Base-by-base conservation (phyloP, 495 filamentous ascomycete genomes). In the Xylaria venustula region DNA sequence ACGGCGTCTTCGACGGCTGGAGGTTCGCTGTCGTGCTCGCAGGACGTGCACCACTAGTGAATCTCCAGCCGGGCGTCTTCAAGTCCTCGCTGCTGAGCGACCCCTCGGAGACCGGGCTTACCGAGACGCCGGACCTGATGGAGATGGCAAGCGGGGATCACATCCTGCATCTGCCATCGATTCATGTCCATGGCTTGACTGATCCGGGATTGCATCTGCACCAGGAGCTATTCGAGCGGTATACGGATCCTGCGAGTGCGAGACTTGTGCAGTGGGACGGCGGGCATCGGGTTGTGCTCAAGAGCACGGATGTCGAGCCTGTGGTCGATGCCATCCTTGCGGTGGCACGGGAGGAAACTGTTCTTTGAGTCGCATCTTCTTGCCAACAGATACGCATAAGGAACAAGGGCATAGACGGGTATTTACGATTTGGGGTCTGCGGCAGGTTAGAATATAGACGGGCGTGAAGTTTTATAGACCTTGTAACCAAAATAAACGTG, bases 181-280 rank as follows among this genome's bases (percentile, higher is more conserved):
- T 88, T 25, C 87, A 89, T 71, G 81, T 89, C 5, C 87, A 88
- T 71, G 87, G 87, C 0, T 58, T 82, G 68, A 69, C 65, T 36
- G 87, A 89, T 65, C 67, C 72, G 45, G 84, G 83, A 0, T 59
- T 88, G 28, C 64, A 78, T 44, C 58, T 81, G 30, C 85, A 88
- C 60, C 65, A 76, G 58, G 70, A 75, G 61, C 66, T 88, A 65
- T 56, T 78, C 9, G 63, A 75, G 7, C 65, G 77, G 53, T 87
- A 82, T 67, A 84, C 79, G 66, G 76, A 82, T 25, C 47, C 66
- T 34, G 68, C 67, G 1, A 79, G 64, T 30, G 62, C 75, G 20
- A 73, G 62, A 61, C 26, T 88, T 59, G 64, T 87, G 15, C 83
- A 88, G 72, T 88, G 85, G 86, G 78, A 85, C 23, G 85, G 85